phyloP scores from a whole-genome alignment of 176 grass and related monocot species.

The Oryza australiensis region DNA sequence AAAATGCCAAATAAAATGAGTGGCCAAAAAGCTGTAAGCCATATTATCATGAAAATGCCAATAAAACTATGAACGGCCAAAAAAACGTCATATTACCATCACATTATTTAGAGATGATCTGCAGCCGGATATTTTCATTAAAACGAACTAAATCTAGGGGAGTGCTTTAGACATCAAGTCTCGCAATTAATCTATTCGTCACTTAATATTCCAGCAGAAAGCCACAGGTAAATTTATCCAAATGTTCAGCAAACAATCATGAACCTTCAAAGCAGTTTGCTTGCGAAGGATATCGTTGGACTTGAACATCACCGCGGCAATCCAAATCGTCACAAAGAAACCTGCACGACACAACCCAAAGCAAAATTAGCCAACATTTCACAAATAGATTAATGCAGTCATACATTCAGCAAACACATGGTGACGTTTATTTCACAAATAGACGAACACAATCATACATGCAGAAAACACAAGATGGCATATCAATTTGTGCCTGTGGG shows the following conservation, averaged over 20 bases:
- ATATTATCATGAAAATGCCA: not conserved
- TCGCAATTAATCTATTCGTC: not conserved
- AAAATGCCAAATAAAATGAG: not conserved
- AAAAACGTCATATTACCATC: not conserved
- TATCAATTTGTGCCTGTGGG: not conserved
- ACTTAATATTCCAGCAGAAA: not conserved
- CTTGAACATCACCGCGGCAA: conserved; percentile 99
- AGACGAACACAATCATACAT: not conserved
- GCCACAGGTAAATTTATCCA: not conserved
- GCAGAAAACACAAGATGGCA: not conserved
- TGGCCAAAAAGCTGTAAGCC: not conserved
- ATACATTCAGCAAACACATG: not conserved
- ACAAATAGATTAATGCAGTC: not conserved
- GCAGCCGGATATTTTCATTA: not conserved
- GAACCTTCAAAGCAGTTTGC: conserved; percentile 95
- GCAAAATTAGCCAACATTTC: conserved; percentile 3
- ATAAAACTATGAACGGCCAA: not conserved
- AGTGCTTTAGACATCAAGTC: not conserved
- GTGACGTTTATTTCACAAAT: not conserved
- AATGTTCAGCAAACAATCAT: conserved; percentile 15
- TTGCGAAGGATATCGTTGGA: conserved; percentile 94
- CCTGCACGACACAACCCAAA: conserved; percentile 39
- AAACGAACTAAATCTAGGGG: not conserved
- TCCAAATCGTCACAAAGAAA: conserved; percentile 96
- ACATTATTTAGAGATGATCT: not conserved